These are phyloP conservation scores for Protomyces inouyei DNA, from an alignment of 1,139 yeast species.

Conservation along the genomic window DNA sequence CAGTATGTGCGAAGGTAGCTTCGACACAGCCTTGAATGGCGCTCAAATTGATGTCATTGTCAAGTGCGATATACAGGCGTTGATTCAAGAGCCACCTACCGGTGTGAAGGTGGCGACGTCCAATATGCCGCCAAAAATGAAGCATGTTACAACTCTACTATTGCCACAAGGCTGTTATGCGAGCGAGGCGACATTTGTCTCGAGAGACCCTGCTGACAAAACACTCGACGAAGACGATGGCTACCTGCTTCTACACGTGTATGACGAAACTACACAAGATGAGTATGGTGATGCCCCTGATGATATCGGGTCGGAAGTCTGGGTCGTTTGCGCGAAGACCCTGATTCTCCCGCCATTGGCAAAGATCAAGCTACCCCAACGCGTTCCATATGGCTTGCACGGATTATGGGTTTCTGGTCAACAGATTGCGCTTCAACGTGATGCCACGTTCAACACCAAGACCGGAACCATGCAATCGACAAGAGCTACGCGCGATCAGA, in stretches of 20 bases:
- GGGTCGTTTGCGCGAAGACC: constrained; percentile 20
- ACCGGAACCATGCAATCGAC: constrained; percentile 13
- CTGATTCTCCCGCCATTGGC: constrained; percentile 15
- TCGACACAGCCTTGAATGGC: constrained; percentile 27
- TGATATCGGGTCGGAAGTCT: constrained; percentile 17
- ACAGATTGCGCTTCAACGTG: constrained; percentile 18
- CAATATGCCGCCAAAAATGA: constrained; percentile 9
- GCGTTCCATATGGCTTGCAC: constrained; percentile 26
- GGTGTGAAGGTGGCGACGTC: constrained; percentile 6
- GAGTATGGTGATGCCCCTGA: constrained; percentile 14
- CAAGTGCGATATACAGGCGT: constrained; percentile 16
- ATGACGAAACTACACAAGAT: constrained; percentile 13
- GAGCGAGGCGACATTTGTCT: constrained; percentile 24
- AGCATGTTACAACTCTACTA: constrained; percentile 2
- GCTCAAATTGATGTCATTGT: constrained; percentile 27
- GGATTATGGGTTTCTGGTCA: constrained; percentile 24
- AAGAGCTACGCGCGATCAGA: constrained; percentile 11
- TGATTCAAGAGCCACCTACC: constrained; percentile 15
- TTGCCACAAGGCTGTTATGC: constrained; percentile 21
- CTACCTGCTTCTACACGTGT: constrained; percentile 18
- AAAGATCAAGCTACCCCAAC: constrained; percentile 15
- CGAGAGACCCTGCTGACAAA: not conserved
- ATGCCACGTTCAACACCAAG: not conserved
- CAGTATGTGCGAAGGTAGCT: constrained; percentile 20
- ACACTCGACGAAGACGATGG: constrained; percentile 21